A percentile compares a stretch with the other conserved stretches of the same genome.
These are phyloP conservation scores for Alnus rubra DNA, from an alignment of 306 rosid species.

Conservation along the genomic window DNA sequence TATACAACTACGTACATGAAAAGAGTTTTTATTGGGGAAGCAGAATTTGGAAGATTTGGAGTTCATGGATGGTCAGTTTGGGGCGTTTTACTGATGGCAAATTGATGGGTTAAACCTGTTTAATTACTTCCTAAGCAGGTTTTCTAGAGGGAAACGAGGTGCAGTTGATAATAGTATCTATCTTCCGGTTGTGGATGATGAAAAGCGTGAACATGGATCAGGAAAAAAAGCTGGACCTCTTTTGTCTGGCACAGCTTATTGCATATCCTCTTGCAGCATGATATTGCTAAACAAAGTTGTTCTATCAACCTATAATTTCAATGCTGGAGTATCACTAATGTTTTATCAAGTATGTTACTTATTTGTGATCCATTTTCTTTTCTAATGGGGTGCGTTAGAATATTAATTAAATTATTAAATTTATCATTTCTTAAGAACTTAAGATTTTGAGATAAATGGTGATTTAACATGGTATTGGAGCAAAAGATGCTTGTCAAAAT, in stretches of 20 bases:
- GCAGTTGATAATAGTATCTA: slow-evolving; percentile 30
- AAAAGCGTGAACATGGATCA: slow-evolving; percentile 54
- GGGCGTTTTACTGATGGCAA: slow-evolving; percentile 17
- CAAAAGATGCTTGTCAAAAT: no score
- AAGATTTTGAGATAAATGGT: no score
- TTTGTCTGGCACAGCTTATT: slow-evolving; percentile 79
- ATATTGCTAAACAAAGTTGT: slow-evolving; percentile 80
- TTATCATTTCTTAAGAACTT: no score
- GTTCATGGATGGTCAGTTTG: slow-evolving; percentile 18
- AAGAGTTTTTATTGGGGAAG: background rate
- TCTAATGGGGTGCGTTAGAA: background rate
- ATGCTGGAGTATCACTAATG: slow-evolving; percentile 87
- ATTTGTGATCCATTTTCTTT: background rate
- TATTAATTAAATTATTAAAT: no score
- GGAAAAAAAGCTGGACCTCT: slow-evolving; percentile 65
- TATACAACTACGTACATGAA: background rate
- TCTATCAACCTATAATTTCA: slow-evolving; percentile 71
- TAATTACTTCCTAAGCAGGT: slow-evolving; percentile 42
- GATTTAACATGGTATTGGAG: no score
- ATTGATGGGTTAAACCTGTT: slow-evolving; percentile 14
- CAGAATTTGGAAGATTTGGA: background rate
- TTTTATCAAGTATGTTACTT: slow-evolving; percentile 69
- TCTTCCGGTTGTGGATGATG: slow-evolving; percentile 42
- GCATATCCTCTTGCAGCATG: slow-evolving; percentile 93
- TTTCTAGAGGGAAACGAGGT: slow-evolving; percentile 52